A percentile compares a stretch with the other conserved stretches of the same genome.
Evolutionary conservation across 2,329 filamentous ascomycete species (phyloP).

Genomic region (Diaporthe sp.): DNA sequence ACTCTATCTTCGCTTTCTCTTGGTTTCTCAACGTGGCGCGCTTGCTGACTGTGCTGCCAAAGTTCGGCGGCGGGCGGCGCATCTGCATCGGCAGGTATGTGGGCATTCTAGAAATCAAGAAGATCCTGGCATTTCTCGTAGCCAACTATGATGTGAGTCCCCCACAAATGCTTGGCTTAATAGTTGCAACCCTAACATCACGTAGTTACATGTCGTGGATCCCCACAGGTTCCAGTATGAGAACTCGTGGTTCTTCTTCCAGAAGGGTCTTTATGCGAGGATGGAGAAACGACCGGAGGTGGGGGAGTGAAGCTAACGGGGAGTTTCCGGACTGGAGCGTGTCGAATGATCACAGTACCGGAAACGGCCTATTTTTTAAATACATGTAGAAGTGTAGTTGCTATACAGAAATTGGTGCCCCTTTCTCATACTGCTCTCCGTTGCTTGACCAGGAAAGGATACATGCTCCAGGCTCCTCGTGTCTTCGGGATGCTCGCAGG

Average conservation of each 20-base stretch:
- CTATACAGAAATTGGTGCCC: background rate
- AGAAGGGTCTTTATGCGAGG: constrained; percentile 26
- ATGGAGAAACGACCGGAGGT: constrained; percentile 11
- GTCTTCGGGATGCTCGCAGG: background rate
- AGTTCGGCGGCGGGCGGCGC: constrained; percentile 42
- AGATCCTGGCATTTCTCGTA: constrained; percentile 41
- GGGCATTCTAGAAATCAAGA: constrained; percentile 44
- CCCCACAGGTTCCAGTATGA: constrained; percentile 21
- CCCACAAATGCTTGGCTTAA: background rate
- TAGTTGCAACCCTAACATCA: background rate
- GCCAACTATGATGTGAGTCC: constrained; percentile 42
- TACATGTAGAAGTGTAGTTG: background rate
- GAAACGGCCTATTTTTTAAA: background rate
- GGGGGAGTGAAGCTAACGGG: background rate
- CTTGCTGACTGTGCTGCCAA: background rate
- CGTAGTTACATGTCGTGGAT: constrained; percentile 18
- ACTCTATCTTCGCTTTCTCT: background rate
- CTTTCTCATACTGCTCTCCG: background rate
- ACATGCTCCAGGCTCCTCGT: background rate
- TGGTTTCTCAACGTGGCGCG: background rate
- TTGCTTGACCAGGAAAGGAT: background rate
- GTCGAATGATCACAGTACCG: background rate
- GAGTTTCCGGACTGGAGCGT: background rate
- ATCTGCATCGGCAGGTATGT: constrained; percentile 42
- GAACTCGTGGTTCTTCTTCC: constrained; percentile 26